phyloP scores from a whole-genome alignment of 148 eudicot genomes.

The Simmondsia chinensis region DNA sequence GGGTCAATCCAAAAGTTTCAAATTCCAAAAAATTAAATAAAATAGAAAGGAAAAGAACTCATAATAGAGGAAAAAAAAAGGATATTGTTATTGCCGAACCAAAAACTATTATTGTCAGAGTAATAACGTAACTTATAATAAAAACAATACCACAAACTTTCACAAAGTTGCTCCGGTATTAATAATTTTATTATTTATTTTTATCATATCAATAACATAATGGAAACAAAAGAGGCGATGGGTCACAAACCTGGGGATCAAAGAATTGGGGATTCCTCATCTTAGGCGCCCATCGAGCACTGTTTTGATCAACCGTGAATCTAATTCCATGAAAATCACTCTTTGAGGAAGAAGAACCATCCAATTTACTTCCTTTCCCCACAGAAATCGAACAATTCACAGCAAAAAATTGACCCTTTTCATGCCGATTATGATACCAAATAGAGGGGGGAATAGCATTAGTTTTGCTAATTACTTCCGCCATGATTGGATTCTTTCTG shows the following conservation, averaged over 20 bases:
- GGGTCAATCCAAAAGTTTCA: too few relatives aligned
- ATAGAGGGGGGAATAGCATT: conserved; percentile 12
- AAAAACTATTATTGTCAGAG: too few relatives aligned
- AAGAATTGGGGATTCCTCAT: conserved; percentile 11
- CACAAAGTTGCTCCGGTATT: too few relatives aligned
- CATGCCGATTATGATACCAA: conserved; percentile 5
- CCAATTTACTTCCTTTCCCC: conserved; percentile 12
- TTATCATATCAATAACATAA: too few relatives aligned
- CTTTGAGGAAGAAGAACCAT: conserved; percentile 11
- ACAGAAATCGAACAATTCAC: conserved; percentile 11
- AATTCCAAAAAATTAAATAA: too few relatives aligned
- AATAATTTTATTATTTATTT: too few relatives aligned
- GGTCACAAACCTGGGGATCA: conserved; percentile 31
- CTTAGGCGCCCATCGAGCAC: conserved; percentile 3
- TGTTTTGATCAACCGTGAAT: conserved; percentile 12
- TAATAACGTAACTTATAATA: not conserved
- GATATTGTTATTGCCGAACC: too few relatives aligned
- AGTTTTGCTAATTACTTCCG: conserved; percentile 16
- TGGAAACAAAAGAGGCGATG: not conserved
- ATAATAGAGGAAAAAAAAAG: not conserved
- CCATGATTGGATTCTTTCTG: conserved; percentile 4
- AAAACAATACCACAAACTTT: not conserved
- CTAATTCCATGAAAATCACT: conserved; percentile 29
- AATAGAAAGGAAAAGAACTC: not conserved
- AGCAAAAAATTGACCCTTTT: conserved; percentile 1